Evolutionary conservation across 164 flowering plant species (phyloP), one percentile per base, ranked within the genome.

Genomic region (Chloranthus sessilifolius): DNA sequence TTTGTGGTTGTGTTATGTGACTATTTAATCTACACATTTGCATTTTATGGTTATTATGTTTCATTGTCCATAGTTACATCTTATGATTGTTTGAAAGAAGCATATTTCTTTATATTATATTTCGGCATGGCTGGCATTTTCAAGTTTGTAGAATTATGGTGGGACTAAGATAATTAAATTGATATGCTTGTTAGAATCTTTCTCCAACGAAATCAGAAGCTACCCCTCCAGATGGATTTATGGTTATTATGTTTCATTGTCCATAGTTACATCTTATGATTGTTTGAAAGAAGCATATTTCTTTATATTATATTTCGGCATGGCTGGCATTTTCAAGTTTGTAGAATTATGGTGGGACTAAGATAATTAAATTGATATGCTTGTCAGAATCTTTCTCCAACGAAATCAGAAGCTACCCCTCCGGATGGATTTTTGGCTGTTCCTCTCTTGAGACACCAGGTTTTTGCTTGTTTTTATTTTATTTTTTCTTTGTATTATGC

Each of bases 391-490:
- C 85, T 85, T 47, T 77, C 90, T 51, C 94, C 82, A 73, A 79
- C 91, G 43, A 80, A 70, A 51, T 65, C 72, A 33, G 97, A 90
- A 77, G 69, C 75, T 53, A 63, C 23, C 62, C 87, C 94, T 25
- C 94, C 95, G 2, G 87, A 87, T 45, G 97, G 97, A 52, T 46
- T 64, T 58, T 46, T 90, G 69, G 66, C 86, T 20, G 88, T 87
- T 42, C 75, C 94, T 36, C 85, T 90, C 43, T 52, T 90, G 65
- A 78, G 86, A 58, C 97, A 90, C 64, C 97, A 90, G 97, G 97
- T 89, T 38, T n/a, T n/a, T n/a, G n/a, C n/a, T n/a, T 26, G 23
- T 15, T 25, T 44, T 54, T 44, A 12, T 34, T 52, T 22, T 19
- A 42, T 37, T 7, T 15, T 39, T 37, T 25, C 10, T 22, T 51